Conservation (phyloP, 139 green algal species). For the Closterium sp. region DNA sequence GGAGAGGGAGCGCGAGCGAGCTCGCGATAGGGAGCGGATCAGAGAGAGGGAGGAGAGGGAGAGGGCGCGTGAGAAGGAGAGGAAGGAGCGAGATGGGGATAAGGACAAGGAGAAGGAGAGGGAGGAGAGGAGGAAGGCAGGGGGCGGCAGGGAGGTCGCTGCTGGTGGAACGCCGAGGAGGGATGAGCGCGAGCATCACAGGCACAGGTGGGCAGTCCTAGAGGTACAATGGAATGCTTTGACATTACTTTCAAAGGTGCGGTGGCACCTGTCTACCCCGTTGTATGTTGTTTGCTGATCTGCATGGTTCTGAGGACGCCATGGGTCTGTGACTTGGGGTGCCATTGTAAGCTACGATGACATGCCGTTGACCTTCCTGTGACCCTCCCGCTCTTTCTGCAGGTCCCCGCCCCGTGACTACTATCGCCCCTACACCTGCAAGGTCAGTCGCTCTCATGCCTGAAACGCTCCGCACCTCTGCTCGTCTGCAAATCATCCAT, state of each 20-base stretch:
- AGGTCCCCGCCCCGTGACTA: constrained; percentile 3
- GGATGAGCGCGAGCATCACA: neutral
- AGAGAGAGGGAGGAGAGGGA: neutral
- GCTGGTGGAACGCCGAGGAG: neutral
- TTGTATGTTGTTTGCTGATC: neutral
- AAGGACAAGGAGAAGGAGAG: neutral
- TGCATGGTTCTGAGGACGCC: too few relatives aligned
- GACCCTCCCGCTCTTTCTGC: neutral
- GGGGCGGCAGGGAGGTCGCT: neutral
- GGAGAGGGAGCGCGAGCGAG: neutral
- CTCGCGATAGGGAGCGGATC: constrained; percentile 2
- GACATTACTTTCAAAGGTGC: too few relatives aligned
- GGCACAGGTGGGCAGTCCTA: neutral
- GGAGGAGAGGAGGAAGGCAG: constrained; percentile 11
- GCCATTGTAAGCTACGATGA: neutral
- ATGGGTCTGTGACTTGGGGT: too few relatives aligned
- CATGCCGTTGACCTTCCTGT: neutral
- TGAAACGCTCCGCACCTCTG: too few relatives aligned
- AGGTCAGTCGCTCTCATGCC: neutral
- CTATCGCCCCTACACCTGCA: constrained; percentile 10
- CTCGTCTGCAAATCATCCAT: too few relatives aligned
- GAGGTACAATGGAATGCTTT: neutral
- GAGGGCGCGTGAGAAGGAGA: neutral
- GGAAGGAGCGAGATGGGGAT: neutral
- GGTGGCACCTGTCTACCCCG: too few relatives aligned